Conservation (phyloP, 306 rosid species). For the Prunus armeniaca region DNA sequence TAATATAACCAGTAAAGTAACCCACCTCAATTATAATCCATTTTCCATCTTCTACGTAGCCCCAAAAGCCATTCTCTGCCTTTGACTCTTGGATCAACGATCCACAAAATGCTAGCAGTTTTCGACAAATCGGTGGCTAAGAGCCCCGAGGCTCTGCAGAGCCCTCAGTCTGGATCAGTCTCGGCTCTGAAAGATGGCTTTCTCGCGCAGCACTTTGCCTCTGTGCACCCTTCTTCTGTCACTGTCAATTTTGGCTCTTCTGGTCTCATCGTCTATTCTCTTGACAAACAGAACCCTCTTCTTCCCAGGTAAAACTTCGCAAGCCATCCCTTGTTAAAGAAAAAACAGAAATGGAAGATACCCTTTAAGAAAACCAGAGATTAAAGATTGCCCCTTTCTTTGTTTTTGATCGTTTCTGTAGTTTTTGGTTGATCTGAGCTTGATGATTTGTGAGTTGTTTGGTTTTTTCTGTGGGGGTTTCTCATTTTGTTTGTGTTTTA, state of each 20-base stretch:
- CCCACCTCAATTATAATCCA: background rate
- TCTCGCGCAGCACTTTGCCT: conserved; percentile 56
- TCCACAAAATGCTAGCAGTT: conserved; percentile 73
- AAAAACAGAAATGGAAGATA: background rate
- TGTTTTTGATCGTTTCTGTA: background rate
- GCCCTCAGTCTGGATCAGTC: conserved; percentile 53
- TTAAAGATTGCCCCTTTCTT: background rate
- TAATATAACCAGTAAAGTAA: too few relatives aligned
- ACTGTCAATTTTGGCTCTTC: conserved; percentile 67
- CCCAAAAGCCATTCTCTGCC: background rate
- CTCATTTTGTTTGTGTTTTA: background rate
- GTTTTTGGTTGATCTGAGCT: conserved; percentile 9
- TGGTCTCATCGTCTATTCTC: conserved; percentile 60
- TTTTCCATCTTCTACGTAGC: background rate
- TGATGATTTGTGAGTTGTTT: background rate
- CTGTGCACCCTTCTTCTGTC: conserved; percentile 65
- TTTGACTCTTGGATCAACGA: conserved; percentile 17
- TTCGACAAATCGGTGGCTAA: conserved; percentile 84
- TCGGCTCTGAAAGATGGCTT: conserved; percentile 74
- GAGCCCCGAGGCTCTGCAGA: conserved; percentile 73
- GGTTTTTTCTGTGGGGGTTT: background rate
- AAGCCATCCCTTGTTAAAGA: background rate
- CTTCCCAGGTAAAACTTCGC: conserved; percentile 67
- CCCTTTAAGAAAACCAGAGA: background rate
- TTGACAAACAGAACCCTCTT: conserved; percentile 63